phyloP scores from a whole-genome alignment of 139 green algal genomes.

The Marvania coccoides region DNA sequence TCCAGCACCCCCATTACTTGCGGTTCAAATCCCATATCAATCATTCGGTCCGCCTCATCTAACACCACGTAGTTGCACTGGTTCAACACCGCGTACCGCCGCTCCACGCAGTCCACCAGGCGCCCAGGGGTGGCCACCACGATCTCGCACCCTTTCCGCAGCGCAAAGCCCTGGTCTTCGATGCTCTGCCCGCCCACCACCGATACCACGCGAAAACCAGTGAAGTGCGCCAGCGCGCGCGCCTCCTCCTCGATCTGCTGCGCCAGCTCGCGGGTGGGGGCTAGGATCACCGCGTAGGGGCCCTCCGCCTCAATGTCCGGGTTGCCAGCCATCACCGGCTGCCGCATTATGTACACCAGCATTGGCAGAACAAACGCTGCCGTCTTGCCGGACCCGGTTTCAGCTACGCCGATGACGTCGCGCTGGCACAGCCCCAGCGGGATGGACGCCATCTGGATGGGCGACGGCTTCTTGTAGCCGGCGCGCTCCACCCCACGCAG shows the following conservation, averaged over 20 bases:
- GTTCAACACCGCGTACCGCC: constrained; percentile 91
- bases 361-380: constrained; percentile 96
- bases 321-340: constrained; percentile 79
- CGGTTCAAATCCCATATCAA: constrained; percentile 98
- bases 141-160: constrained; percentile 88
- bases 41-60: constrained; percentile 98
- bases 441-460: constrained; percentile 97
- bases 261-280: constrained; percentile 89
- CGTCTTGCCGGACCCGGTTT: constrained; percentile 96
- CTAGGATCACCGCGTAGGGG: constrained; percentile 92
- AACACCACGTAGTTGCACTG: constrained; percentile 99
- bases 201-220: constrained; percentile 63
- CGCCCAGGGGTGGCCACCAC: constrained; percentile 96
- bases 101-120: constrained; percentile 92
- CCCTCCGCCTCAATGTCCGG: constrained; percentile 71
- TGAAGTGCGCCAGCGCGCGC: constrained; percentile 65
- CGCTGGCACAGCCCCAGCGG: constrained; percentile 83
- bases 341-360: constrained; percentile 87
- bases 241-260: constrained; percentile 90
- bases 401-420: constrained; percentile 93
- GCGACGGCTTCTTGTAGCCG: constrained; percentile 88
- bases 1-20: constrained; percentile 89
- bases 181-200: constrained; percentile 95
- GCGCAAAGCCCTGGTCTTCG: constrained; percentile 88
- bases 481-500: constrained; percentile 56